phyloP scores from a whole-genome alignment of 371 early-diverging fungal species.

The Rhizomucor pusillus region DNA sequence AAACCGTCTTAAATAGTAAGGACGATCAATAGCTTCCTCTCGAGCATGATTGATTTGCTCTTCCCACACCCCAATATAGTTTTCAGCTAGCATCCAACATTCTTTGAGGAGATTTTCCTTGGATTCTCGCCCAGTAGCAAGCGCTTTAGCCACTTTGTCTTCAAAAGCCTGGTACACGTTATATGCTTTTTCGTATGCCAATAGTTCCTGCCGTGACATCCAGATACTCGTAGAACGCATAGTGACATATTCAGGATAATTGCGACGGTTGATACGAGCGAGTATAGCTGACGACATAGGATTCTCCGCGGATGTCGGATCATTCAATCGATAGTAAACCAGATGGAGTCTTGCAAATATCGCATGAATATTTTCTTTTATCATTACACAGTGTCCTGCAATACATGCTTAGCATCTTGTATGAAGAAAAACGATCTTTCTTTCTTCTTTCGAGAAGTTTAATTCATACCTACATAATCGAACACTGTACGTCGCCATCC shows the following conservation, averaged over 20 bases:
- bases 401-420: background rate
- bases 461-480: background rate
- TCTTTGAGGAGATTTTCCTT: constrained; percentile 2
- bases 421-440: background rate
- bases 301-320: constrained; percentile 17
- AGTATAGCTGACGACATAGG: constrained; percentile 55
- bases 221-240: constrained; percentile 55
- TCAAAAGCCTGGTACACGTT: constrained; percentile 30
- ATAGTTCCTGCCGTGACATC: constrained; percentile 44
- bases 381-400: constrained; percentile 35
- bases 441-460: background rate
- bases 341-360: constrained; percentile 52
- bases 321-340: constrained; percentile 46
- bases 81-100: constrained; percentile 37
- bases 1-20: constrained; percentile 48
- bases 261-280: constrained; percentile 52
- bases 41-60: constrained; percentile 25
- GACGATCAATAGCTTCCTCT: constrained; percentile 9
- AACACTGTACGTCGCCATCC: background rate
- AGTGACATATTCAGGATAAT: constrained; percentile 54
- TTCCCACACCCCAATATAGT: constrained; percentile 42
- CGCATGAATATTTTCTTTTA: constrained; percentile 20
- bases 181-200: constrained; percentile 58
- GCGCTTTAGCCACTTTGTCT: constrained; percentile 21
- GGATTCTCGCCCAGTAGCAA: constrained; percentile 13